phyloP scores from a whole-genome alignment of 768 basidiomycete species.

The Suillus tomentosus region DNA sequence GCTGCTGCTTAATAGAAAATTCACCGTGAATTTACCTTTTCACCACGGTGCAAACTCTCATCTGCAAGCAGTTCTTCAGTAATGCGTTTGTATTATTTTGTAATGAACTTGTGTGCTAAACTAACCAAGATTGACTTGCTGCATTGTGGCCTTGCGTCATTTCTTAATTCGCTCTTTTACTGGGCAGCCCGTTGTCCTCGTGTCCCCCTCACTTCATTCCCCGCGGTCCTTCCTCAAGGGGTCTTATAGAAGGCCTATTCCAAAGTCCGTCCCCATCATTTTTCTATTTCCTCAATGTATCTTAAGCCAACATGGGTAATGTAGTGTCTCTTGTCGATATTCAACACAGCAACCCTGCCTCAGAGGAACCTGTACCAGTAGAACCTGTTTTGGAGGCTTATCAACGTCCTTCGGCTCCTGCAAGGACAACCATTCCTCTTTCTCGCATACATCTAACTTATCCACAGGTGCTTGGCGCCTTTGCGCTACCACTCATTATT shows the following conservation, averaged over 20 bases:
- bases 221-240: constrained; percentile 27
- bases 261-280: constrained; percentile 26
- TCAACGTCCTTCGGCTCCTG: constrained; percentile 12
- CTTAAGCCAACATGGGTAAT: constrained; percentile 29
- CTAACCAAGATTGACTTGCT: constrained; percentile 16
- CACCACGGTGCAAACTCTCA: constrained; percentile 10
- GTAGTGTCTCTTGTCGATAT: constrained; percentile 36
- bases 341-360: constrained; percentile 24
- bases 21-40: constrained; percentile 12
- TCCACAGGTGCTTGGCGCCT: constrained; percentile 35
- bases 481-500: constrained; percentile 32
- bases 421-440: constrained; percentile 28
- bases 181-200: constrained; percentile 31
- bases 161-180: constrained; percentile 21
- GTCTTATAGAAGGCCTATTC: constrained; percentile 23
- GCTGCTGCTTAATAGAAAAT: constrained; percentile 6
- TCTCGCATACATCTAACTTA: constrained; percentile 37
- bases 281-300: constrained; percentile 14
- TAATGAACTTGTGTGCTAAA: constrained; percentile 23
- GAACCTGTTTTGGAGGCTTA: not conserved
- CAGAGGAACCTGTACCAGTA: constrained; percentile 17
- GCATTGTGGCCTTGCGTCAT: constrained; percentile 27
- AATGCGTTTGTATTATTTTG: constrained; percentile 19
- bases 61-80: constrained; percentile 14
- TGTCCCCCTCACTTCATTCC: constrained; percentile 29